Evolutionary conservation across 1,284 basidiomycete genomes (phyloP).

Genomic region (Butyriboletus appendiculatus): DNA sequence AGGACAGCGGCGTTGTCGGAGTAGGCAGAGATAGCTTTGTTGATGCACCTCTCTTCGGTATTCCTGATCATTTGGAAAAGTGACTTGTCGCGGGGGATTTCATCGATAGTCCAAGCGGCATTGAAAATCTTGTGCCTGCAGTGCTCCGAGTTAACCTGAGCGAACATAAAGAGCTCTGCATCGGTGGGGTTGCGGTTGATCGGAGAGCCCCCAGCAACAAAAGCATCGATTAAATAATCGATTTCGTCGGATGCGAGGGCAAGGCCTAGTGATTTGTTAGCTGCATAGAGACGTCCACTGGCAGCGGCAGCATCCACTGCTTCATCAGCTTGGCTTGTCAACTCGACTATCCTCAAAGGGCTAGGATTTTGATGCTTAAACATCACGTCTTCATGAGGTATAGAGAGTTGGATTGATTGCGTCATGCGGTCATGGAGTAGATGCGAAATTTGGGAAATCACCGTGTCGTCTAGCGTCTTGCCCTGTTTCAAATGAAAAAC

Average conservation of each 20-base stretch:
- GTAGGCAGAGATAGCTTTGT: constrained; percentile 93
- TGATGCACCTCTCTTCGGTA: constrained; percentile 80
- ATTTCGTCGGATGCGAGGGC: constrained; percentile 92
- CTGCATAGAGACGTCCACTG: constrained; percentile 63
- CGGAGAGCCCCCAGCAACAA: constrained; percentile 65
- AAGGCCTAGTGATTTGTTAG: constrained; percentile 88
- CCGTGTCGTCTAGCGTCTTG: constrained; percentile 41
- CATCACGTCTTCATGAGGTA: constrained; percentile 62
- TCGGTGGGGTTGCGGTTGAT: constrained; percentile 88
- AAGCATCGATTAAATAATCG: constrained; percentile 90
- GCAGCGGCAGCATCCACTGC: constrained; percentile 38
- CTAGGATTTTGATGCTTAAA: constrained; percentile 74
- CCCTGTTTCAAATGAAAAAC: constrained; percentile 56
- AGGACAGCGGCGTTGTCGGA: constrained; percentile 98
- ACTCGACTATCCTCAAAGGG: constrained; percentile 72
- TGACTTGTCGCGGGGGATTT: constrained; percentile 65
- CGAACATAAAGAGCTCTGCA: constrained; percentile 99
- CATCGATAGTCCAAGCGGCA: constrained; percentile 93
- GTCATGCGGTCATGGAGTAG: constrained; percentile 97
- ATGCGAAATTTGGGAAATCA: constrained; percentile 56
- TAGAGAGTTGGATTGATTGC: constrained; percentile 64
- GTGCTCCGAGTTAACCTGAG: constrained; percentile 99
- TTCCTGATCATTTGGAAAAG: constrained; percentile 99
- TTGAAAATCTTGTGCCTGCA: constrained; percentile 99
- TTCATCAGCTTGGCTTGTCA: constrained; percentile 39